These are phyloP conservation scores for Coleophoma crateriformis DNA, from an alignment of 2,329 filamentous ascomycete species.

Conservation along the genomic window DNA sequence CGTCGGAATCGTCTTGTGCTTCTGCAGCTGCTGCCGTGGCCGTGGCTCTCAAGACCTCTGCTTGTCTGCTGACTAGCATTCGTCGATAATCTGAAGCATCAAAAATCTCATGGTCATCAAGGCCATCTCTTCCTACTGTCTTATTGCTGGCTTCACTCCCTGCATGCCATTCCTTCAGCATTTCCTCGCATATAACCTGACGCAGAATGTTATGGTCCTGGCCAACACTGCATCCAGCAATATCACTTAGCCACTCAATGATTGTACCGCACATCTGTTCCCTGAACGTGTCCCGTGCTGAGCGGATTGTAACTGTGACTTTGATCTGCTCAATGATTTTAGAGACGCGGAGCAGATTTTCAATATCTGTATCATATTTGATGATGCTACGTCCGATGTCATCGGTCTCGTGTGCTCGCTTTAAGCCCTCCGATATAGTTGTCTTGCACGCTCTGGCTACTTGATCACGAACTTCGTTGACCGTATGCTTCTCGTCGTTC, in stretches of 20 bases:
- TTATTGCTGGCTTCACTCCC: constrained; percentile 81
- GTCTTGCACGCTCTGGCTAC: constrained; percentile 84
- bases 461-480: constrained; percentile 84
- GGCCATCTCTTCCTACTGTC: constrained; percentile 68
- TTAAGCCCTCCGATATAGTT: constrained; percentile 59
- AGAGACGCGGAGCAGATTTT: constrained; percentile 69
- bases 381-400: constrained; percentile 82
- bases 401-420: constrained; percentile 83
- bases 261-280: constrained; percentile 99
- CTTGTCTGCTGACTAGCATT: constrained; percentile 11
- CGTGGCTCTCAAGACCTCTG: constrained; percentile 10
- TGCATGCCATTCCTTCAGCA: constrained; percentile 80
- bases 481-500: constrained; percentile 99
- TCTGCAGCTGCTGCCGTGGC: constrained; percentile 11
- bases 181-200: constrained; percentile 81
- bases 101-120: constrained; percentile 70
- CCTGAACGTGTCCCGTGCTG: constrained; percentile 88
- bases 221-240: constrained; percentile 82
- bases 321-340: constrained; percentile 91
- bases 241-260: constrained; percentile 92
- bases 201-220: constrained; percentile 74
- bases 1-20: constrained; percentile 32
- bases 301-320: constrained; percentile 90
- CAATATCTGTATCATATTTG: constrained; percentile 67
- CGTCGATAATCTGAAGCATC: constrained; percentile 24